Evolutionary conservation across 805 yeast genomes (phyloP).

Genomic region (Yamadazyma takamatsuzukensis): DNA sequence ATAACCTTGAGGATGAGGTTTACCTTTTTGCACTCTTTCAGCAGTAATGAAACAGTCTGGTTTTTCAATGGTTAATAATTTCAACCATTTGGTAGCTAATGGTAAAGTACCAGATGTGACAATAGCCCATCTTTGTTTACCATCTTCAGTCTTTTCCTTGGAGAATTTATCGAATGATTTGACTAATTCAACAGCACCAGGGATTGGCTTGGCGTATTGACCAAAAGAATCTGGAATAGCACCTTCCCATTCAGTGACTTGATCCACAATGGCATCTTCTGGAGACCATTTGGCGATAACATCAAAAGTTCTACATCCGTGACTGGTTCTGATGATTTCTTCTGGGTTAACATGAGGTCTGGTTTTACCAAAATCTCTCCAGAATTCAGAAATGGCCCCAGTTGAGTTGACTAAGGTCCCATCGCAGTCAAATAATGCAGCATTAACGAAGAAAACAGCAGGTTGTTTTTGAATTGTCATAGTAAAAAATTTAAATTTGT

Average conservation of each 20-base stretch:
- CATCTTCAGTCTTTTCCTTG: conserved; percentile 36
- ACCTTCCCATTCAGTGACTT: conserved; percentile 64
- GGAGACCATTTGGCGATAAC: conserved; percentile 73
- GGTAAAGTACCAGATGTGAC: conserved; percentile 81
- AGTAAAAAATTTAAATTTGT: conserved; percentile 6
- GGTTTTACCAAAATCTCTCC: conserved; percentile 69
- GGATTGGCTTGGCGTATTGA: conserved; percentile 67
- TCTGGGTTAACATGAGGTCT: conserved; percentile 67
- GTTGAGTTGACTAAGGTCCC: conserved; percentile 86
- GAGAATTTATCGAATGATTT: conserved; percentile 49
- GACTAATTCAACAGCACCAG: conserved; percentile 69
- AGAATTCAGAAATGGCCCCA: conserved; percentile 75
- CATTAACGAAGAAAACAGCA: conserved; percentile 40
- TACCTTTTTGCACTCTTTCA: conserved; percentile 72
- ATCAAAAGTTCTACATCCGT: conserved; percentile 82
- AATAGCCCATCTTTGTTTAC: conserved; percentile 70
- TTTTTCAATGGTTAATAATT: conserved; percentile 51
- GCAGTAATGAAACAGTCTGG: conserved; percentile 83
- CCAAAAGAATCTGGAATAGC: conserved; percentile 71
- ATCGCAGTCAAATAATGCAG: conserved; percentile 75
- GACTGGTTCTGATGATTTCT: conserved; percentile 68
- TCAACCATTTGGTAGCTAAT: conserved; percentile 77
- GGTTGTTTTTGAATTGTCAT: conserved; percentile 40
- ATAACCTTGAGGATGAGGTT: conserved; percentile 87
- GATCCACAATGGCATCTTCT: conserved; percentile 62